Evolutionary conservation across 495 filamentous ascomycete genomes (phyloP).

Genomic region (Lophium mytilinum): DNA sequence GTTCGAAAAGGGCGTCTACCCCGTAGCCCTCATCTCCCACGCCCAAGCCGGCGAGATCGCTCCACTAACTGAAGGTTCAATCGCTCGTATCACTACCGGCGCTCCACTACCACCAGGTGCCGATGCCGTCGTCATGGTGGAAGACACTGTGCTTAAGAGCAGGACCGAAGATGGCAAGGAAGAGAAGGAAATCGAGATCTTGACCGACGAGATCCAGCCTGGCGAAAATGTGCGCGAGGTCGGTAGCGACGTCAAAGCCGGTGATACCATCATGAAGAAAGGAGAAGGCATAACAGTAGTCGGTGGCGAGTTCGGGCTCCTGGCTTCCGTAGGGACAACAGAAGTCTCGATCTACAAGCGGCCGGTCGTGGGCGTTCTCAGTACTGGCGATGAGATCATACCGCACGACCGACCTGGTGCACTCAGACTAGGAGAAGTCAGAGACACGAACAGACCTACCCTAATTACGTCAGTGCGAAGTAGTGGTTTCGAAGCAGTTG

Average conservation of each 20-base stretch:
- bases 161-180: slow-evolving; percentile 73
- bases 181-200: slow-evolving; percentile 78
- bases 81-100: slow-evolving; percentile 88
- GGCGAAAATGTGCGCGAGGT: slow-evolving; percentile 88
- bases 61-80: slow-evolving; percentile 59
- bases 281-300: slow-evolving; percentile 73
- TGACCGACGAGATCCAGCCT: slow-evolving; percentile 61
- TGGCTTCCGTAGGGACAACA: slow-evolving; percentile 72
- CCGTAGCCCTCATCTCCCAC: slow-evolving; percentile 80
- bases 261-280: slow-evolving; percentile 58
- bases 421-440: slow-evolving; percentile 71
- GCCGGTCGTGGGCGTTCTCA: slow-evolving; percentile 78
- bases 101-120: slow-evolving; percentile 84
- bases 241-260: slow-evolving; percentile 73
- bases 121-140: slow-evolving; percentile 93
- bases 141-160: slow-evolving; percentile 71
- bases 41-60: slow-evolving; percentile 57
- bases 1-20: slow-evolving; percentile 62
- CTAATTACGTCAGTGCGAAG: slow-evolving; percentile 65
- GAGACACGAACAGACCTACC: slow-evolving; percentile 86
- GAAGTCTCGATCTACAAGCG: slow-evolving; percentile 69
- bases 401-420: slow-evolving; percentile 56
- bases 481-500: slow-evolving; percentile 73
- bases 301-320: slow-evolving; percentile 82
- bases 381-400: slow-evolving; percentile 92